Base-by-base conservation (phyloP, 1,139 yeast genomes). In the Debaryomycetaceae sp. region DNA sequence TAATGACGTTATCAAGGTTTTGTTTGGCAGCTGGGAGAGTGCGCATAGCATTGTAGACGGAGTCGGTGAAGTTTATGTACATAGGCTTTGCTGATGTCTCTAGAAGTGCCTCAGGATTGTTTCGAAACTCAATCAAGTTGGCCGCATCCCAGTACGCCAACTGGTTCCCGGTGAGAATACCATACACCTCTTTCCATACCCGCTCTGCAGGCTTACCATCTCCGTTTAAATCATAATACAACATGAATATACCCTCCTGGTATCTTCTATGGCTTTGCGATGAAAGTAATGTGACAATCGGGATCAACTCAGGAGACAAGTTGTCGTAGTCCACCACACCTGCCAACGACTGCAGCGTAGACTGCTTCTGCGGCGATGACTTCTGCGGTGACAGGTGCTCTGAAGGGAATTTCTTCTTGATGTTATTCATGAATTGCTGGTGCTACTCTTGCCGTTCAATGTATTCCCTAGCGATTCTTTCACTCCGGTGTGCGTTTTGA, bases 71-170 rank as follows among this genome's bases (percentile, higher is more conserved):
- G 65, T 93, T 93, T 58, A 93, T 79, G 64, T 91, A 93, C 44
- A 83, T 81, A n/a, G 98, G 97, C 58, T 85, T 86, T 9, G 84
- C 65, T 40, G 83, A 73, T 11, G 82, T 76, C 46, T 74, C 79
- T 48, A 80, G 62, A 44, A 81, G 63, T 22, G 75, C 77, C 24
- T 74, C 78, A 2, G 80, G 80, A 54, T 72, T 68, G 48, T 66
- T 67, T 49, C 72, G 71, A 56, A 71, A 77, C 46, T 72, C 76
- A 27, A 87, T 87, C 49, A 90, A 70, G 49, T 78, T 78, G 38
- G 83, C 84, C 1, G 96, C 95, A 63, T 89, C 91, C 97, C 97
- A 91, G 52, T 88, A 80, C 1, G 97, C 95, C 49, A 93, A 70
- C 56, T 90, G 96, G 48, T 90, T 87, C 13, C 99, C 99, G 6